These are phyloP conservation scores for Fusarium redolens DNA, from an alignment of 2,329 filamentous ascomycete genomes.

Conservation along the genomic window DNA sequence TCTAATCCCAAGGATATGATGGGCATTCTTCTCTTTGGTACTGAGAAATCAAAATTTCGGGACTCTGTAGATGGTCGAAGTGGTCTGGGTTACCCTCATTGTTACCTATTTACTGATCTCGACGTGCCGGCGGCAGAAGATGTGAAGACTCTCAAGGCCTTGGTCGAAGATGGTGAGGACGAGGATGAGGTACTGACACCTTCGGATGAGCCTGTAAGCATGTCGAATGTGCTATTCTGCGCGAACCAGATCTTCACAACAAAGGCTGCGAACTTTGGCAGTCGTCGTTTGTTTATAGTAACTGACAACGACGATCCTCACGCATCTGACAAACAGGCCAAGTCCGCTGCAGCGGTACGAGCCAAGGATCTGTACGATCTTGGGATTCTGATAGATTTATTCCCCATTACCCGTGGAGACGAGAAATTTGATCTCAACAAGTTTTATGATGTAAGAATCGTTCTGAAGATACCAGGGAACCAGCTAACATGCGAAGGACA, in stretches of 20 bases:
- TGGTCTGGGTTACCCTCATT: constrained; percentile 82
- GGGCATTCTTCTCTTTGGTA: constrained; percentile 92
- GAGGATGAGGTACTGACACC: constrained; percentile 76
- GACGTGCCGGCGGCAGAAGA: constrained; percentile 88
- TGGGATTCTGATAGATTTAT: constrained; percentile 90
- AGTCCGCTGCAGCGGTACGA: constrained; percentile 82
- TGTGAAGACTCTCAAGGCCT: constrained; percentile 79
- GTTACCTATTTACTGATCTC: constrained; percentile 89
- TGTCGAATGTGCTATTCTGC: constrained; percentile 92
- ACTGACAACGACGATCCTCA: constrained; percentile 95
- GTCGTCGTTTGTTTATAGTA: constrained; percentile 91
- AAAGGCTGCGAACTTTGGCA: constrained; percentile 93
- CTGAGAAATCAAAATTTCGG: constrained; percentile 83
- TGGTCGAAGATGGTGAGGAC: constrained; percentile 84
- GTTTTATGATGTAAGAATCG: constrained; percentile 83
- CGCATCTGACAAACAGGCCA: constrained; percentile 74
- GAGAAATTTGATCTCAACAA: constrained; percentile 82
- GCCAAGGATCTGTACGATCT: constrained; percentile 97
- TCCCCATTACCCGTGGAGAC: constrained; percentile 81
- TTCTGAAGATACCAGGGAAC: neutral
- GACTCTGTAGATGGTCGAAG: constrained; percentile 71
- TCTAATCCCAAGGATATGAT: constrained; percentile 98
- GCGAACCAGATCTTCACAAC: constrained; percentile 97
- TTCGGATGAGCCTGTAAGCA: constrained; percentile 75
- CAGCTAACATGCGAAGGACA: constrained; percentile 68